phyloP scores from a whole-genome alignment of 768 basidiomycete species.

The Collybiopsis luxurians region DNA sequence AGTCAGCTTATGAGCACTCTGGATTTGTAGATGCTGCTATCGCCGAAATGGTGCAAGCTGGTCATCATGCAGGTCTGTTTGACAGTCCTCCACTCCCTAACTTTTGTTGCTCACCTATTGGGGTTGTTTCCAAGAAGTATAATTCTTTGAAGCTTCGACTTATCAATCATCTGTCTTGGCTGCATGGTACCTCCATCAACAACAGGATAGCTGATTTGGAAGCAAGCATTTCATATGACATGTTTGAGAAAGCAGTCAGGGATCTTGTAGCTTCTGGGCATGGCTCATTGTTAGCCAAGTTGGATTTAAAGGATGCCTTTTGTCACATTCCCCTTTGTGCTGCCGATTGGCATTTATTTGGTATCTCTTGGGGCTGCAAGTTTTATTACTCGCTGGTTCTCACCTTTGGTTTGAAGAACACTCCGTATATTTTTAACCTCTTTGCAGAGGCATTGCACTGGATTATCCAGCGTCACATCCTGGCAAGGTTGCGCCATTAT shows the following conservation, averaged over 20 bases:
- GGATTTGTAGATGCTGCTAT: constrained; percentile 9
- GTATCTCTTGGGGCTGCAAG: constrained; percentile 26
- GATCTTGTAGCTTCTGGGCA: background rate
- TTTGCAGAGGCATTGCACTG: constrained; percentile 39
- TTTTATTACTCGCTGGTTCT: constrained; percentile 29
- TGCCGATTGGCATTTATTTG: constrained; percentile 29
- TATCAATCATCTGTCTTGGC: constrained; percentile 31
- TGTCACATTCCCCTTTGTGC: constrained; percentile 29
- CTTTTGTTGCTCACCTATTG: constrained; percentile 23
- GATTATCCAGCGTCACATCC: constrained; percentile 34
- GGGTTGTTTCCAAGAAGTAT: constrained; percentile 19
- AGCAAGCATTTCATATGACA: background rate
- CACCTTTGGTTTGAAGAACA: constrained; percentile 28
- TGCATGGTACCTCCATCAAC: constrained; percentile 3
- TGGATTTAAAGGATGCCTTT: constrained; percentile 26
- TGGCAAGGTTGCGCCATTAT: constrained; percentile 27
- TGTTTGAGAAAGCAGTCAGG: background rate
- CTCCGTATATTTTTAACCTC: constrained; percentile 39
- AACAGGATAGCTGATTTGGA: background rate
- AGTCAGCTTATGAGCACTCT: constrained; percentile 19
- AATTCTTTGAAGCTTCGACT: constrained; percentile 19
- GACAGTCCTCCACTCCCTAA: constrained; percentile 11
- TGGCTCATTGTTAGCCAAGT: background rate
- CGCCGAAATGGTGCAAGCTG: constrained; percentile 9
- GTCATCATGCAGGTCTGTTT: constrained; percentile 26